phyloP scores from a whole-genome alignment of 192 early-diverging fungal species.

The Lunasporangiospora selenospora region DNA sequence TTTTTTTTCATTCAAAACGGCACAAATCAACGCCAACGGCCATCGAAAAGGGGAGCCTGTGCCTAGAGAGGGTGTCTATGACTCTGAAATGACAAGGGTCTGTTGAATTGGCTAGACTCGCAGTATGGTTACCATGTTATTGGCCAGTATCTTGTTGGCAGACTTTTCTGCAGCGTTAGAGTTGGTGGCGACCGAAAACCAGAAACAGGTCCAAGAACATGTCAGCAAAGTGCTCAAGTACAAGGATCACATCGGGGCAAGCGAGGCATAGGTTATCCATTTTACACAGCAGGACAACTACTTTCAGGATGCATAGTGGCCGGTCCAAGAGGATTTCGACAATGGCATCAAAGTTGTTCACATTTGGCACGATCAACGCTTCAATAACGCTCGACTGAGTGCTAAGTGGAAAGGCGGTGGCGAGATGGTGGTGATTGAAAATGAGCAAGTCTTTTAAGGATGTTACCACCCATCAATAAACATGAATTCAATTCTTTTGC shows the following conservation, averaged over 20 bases:
- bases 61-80: constrained; percentile 36
- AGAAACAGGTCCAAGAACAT: constrained; percentile 6
- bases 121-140: constrained; percentile 5
- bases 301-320: constrained; percentile 14
- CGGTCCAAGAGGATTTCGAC: constrained; percentile 2
- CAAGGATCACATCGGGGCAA: constrained; percentile 8
- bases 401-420: constrained; percentile 16
- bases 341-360: constrained; percentile 17
- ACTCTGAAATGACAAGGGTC: constrained; percentile 30
- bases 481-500: no score
- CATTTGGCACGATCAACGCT: constrained; percentile 13
- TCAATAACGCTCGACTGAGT: constrained; percentile 26
- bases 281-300: constrained; percentile 30
- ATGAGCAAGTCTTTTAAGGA: neutral
- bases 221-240: constrained; percentile 17
- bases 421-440: neutral
- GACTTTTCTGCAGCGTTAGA: constrained; percentile 28
- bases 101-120: constrained; percentile 17
- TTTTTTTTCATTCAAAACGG: constrained; percentile 22
- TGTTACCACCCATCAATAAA: neutral
- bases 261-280: constrained; percentile 23
- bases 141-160: constrained; percentile 32
- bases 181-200: constrained; percentile 25
- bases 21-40: constrained; percentile 7
- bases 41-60: neutral